phyloP scores from a whole-genome alignment of 345 rosid genomes.

The Noccaea bulbosa region DNA sequence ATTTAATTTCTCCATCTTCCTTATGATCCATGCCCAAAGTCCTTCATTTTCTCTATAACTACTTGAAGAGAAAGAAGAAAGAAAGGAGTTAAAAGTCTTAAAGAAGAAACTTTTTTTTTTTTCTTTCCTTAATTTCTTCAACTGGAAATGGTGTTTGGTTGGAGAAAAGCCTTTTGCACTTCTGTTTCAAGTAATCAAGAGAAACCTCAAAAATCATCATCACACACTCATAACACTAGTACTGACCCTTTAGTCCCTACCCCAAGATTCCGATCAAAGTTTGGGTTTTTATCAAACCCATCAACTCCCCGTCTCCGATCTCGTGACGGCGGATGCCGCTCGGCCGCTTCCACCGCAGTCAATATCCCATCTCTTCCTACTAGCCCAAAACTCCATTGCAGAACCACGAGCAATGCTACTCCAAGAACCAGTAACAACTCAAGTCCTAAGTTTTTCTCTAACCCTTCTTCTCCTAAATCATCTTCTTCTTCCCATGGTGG shows the following conservation, averaged over 20 bases:
- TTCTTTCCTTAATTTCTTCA: background rate
- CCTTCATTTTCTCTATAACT: conserved; percentile 26
- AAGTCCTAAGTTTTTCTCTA: conserved; percentile 60
- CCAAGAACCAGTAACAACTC: conserved; percentile 41
- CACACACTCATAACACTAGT: background rate
- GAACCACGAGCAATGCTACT: conserved; percentile 48
- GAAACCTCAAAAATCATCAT: conserved; percentile 34
- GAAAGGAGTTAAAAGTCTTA: background rate
- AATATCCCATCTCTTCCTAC: conserved; percentile 57
- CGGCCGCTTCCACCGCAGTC: conserved; percentile 43
- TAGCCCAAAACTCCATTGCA: conserved; percentile 74
- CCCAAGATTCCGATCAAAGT: conserved; percentile 64
- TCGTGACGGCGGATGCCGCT: conserved; percentile 58
- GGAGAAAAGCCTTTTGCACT: conserved; percentile 60
- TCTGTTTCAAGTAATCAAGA: conserved; percentile 63
- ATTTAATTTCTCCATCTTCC: conserved; percentile 45
- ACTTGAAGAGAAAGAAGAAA: background rate
- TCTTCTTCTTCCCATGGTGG: conserved; percentile 69
- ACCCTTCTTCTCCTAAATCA: conserved; percentile 79
- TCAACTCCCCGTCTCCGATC: conserved; percentile 74
- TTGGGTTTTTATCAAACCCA: conserved; percentile 75
- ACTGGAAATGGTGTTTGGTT: conserved; percentile 44
- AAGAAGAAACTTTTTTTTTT: background rate
- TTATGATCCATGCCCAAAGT: conserved; percentile 21
- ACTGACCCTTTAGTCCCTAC: conserved; percentile 30